Evolutionary conservation across 2,329 filamentous ascomycete species (phyloP).

Genomic region (Ophiognomonia clavigignenti-juglandacearum): DNA sequence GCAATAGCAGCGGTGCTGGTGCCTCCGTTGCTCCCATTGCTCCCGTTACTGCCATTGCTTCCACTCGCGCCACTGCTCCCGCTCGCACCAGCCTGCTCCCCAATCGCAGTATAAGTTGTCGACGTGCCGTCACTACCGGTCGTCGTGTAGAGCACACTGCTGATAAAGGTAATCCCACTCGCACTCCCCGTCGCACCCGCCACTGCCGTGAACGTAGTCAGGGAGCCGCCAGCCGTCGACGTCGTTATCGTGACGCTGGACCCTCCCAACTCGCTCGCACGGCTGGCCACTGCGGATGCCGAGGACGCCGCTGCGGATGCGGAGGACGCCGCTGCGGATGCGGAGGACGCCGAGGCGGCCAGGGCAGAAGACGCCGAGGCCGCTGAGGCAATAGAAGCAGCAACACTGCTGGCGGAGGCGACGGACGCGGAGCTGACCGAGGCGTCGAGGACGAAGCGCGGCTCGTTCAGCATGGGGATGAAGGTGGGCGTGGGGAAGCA

Average conservation of each 20-base stretch:
- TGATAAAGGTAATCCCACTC: constrained; percentile 2
- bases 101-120: constrained; percentile 9
- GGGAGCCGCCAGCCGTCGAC: constrained; percentile 13
- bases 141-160: constrained; percentile 13
- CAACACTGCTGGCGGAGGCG: constrained; percentile 5
- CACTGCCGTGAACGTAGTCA: constrained; percentile 12
- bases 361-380: constrained; percentile 5
- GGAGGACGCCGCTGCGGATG: constrained; percentile 2
- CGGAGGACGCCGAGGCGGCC: constrained; percentile 1
- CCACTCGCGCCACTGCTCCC: not conserved
- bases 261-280: constrained; percentile 1
- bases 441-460: constrained; percentile 28
- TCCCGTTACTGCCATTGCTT: not conserved
- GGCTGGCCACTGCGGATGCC: not conserved
- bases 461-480: constrained; percentile 29
- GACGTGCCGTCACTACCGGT: constrained; percentile 14
- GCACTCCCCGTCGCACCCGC: constrained; percentile 5
- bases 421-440: constrained; percentile 19
- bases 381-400: not conserved
- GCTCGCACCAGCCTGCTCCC: not conserved
- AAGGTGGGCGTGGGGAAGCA: constrained; percentile 26
- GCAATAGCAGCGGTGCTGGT: constrained; percentile 25
- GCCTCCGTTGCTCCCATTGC: constrained; percentile 3
- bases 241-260: constrained; percentile 15
- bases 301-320: constrained; percentile 3